Conservation (phyloP, 2,329 filamentous ascomycete species). For the Fusarium algeriense region DNA sequence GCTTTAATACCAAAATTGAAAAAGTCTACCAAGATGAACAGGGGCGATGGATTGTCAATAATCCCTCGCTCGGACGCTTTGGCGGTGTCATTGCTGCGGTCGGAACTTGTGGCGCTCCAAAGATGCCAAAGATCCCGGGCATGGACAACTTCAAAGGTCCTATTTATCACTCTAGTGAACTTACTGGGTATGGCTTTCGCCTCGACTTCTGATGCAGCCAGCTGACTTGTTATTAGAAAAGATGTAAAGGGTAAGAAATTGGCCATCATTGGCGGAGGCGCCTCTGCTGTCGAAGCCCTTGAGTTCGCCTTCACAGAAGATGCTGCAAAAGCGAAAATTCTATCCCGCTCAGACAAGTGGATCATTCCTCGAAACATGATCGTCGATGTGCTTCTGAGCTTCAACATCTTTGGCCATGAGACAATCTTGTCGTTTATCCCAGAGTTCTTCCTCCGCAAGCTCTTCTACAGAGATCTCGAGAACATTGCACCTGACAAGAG, state of each 20-base stretch:
- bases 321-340: slow-evolving; percentile 76
- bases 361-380: slow-evolving; percentile 85
- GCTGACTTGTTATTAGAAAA: slow-evolving; percentile 61
- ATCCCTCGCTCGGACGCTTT: slow-evolving; percentile 76
- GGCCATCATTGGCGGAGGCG: slow-evolving; percentile 81
- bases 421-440: slow-evolving; percentile 82
- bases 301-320: slow-evolving; percentile 79
- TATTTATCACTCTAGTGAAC: slow-evolving; percentile 79
- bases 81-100: slow-evolving; percentile 84
- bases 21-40: slow-evolving; percentile 76
- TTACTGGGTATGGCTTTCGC: slow-evolving; percentile 66
- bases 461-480: slow-evolving; percentile 86
- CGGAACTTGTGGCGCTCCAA: slow-evolving; percentile 83
- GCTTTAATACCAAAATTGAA: slow-evolving; percentile 77
- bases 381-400: slow-evolving; percentile 77
- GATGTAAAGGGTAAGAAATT: slow-evolving; percentile 80
- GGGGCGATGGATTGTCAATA: slow-evolving; percentile 83
- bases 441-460: slow-evolving; percentile 77
- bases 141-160: slow-evolving; percentile 78
- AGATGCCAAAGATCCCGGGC: slow-evolving; percentile 77
- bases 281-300: slow-evolving; percentile 84
- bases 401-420: slow-evolving; percentile 85
- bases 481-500: slow-evolving; percentile 80
- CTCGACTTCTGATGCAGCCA: fast-evolving
- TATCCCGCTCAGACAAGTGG: slow-evolving; percentile 86